A percentile compares a stretch with the other conserved stretches of the same genome.
phyloP scores from a whole-genome alignment of 441 rosid genomes.

The Mallotus japonicus region DNA sequence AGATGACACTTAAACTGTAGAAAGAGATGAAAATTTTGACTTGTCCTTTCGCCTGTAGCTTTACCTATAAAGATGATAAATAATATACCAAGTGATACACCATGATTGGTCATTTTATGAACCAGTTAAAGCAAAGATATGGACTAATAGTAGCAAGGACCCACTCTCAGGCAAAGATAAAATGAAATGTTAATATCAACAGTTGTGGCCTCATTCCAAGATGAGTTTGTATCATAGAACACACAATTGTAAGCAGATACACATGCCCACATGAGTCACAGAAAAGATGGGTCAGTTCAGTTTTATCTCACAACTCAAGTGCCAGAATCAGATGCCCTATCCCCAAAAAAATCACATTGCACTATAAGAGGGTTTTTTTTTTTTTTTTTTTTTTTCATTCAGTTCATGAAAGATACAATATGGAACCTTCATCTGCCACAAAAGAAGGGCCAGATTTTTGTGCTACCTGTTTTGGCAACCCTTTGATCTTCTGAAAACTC shows the following conservation, averaged over 20 bases:
- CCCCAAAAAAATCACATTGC: conserved; percentile 15
- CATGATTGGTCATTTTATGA: neutral
- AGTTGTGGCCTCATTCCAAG: neutral
- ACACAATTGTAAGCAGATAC: neutral
- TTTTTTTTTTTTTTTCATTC: too few species aligned
- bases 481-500: conserved; percentile 20
- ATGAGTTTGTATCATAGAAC: neutral
- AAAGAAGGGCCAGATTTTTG: conserved; percentile 14
- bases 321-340: conserved; percentile 25
- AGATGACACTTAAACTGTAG: too few species aligned
- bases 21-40: too few species aligned
- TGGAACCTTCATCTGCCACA: conserved; percentile 21
- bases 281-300: neutral
- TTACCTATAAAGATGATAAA: too few species aligned
- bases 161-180: neutral
- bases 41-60: too few species aligned
- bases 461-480: conserved; percentile 13
- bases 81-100: neutral
- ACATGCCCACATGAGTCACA: neutral
- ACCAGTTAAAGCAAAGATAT: neutral
- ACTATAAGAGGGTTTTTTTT: conserved; percentile 6
- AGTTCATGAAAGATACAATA: neutral
- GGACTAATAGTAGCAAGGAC: neutral
- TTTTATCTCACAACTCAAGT: neutral
- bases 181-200: neutral